Conservation (phyloP, 2,329 filamentous ascomycete species). For the Pseudopyricularia cyperi region DNA sequence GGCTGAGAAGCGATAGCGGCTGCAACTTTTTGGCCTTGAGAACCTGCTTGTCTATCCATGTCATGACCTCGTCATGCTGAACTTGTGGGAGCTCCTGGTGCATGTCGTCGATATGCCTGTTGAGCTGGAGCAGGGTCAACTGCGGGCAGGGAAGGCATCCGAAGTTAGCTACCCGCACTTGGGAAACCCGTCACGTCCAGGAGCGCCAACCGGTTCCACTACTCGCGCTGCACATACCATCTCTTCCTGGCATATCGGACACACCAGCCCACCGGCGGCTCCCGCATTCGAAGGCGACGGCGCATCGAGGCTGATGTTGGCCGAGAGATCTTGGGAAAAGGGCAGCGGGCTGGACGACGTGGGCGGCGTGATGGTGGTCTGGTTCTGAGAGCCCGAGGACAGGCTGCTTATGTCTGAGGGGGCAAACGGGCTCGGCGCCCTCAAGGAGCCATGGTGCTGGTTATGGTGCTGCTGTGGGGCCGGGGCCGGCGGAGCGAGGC, state of each 20-base stretch:
- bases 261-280: conserved; percentile 60
- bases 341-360: conserved; percentile 50
- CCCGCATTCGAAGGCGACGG: conserved; percentile 38
- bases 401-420: conserved; percentile 55
- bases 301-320: conserved; percentile 58
- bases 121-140: conserved; percentile 86
- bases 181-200: not conserved
- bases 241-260: conserved; percentile 96
- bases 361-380: conserved; percentile 37
- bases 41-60: conserved; percentile 93
- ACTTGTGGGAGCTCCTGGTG: conserved; percentile 83
- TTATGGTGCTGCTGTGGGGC: conserved; percentile 20
- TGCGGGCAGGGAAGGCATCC: conserved; percentile 18
- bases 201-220: not conserved
- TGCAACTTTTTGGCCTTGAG: conserved; percentile 88
- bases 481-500: conserved; percentile 50
- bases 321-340: conserved; percentile 64
- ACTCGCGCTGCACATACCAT: conserved; percentile 50
- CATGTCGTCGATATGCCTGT: conserved; percentile 71
- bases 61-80: conserved; percentile 88
- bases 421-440: conserved; percentile 35
- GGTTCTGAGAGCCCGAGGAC: conserved; percentile 58
- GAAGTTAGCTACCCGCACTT: not conserved
- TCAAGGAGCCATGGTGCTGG: conserved; percentile 7
- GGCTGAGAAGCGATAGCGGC: conserved; percentile 79